phyloP scores from a whole-genome alignment of 805 yeast genomes.

The Pichia pseudocactophila region DNA sequence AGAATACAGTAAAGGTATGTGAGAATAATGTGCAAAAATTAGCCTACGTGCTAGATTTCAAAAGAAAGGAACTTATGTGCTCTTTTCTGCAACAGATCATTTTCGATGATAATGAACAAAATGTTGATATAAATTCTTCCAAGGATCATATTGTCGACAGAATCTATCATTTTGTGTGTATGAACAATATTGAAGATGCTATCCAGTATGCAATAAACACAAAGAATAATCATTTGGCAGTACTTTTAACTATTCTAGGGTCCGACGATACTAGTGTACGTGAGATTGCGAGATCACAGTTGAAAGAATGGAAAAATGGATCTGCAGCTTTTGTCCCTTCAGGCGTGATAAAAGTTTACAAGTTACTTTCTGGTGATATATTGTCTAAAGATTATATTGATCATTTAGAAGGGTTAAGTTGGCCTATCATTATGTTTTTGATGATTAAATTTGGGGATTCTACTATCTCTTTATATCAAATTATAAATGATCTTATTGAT shows the following conservation, averaged over 20 bases:
- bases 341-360: slow-evolving; percentile 49
- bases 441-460: slow-evolving; percentile 55
- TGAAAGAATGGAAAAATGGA: slow-evolving; percentile 53
- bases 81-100: slow-evolving; percentile 49
- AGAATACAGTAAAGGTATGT: slow-evolving; percentile 6
- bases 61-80: slow-evolving; percentile 39
- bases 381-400: slow-evolving; percentile 24
- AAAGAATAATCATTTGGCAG: slow-evolving; percentile 61
- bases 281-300: slow-evolving; percentile 48
- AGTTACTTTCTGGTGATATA: slow-evolving; percentile 49
- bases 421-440: slow-evolving; percentile 57
- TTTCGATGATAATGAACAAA: slow-evolving; percentile 26
- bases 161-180: slow-evolving; percentile 41
- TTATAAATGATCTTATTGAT: slow-evolving; percentile 22
- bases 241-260: slow-evolving; percentile 58
- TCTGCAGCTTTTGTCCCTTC: slow-evolving; percentile 40
- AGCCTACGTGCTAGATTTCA: slow-evolving; percentile 14
- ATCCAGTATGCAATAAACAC: slow-evolving; percentile 49
- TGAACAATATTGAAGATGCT: slow-evolving; percentile 56
- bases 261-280: slow-evolving; percentile 56
- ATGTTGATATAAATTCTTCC: slow-evolving; percentile 7
- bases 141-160: slow-evolving; percentile 38
- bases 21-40: slow-evolving; percentile 8
- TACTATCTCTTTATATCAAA: slow-evolving; percentile 27
- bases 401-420: slow-evolving; percentile 41